A percentile compares a stretch with the other conserved stretches of the same genome.
phyloP scores from a whole-genome alignment of 1,284 basidiomycete genomes.

The Neolentinus lepideus region DNA sequence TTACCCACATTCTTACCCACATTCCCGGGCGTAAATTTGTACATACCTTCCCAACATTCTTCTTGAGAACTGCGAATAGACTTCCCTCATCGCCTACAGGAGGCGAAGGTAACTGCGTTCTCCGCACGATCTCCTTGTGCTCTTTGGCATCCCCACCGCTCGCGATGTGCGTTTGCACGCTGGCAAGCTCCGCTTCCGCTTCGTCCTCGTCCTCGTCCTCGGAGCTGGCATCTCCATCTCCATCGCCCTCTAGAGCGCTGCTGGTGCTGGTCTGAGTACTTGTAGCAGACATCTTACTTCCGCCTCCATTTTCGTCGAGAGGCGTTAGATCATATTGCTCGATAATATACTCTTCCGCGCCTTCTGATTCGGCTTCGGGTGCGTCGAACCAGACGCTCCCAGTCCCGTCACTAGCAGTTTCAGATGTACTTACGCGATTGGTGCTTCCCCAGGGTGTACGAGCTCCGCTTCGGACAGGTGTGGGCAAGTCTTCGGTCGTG shows the following conservation, averaged over 20 bases:
- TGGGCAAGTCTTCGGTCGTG: slow-evolving; percentile 19
- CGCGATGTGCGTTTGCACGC: slow-evolving; percentile 5
- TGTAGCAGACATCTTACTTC: slow-evolving; percentile 24
- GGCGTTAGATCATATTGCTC: slow-evolving; percentile 34
- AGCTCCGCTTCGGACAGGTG: slow-evolving; percentile 18
- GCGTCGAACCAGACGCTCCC: slow-evolving; percentile 72
- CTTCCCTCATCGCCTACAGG: slow-evolving; percentile 82
- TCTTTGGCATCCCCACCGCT: slow-evolving; percentile 13
- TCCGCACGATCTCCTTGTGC: slow-evolving; percentile 34
- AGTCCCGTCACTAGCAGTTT: slow-evolving; percentile 45
- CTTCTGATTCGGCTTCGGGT: slow-evolving; percentile 38
- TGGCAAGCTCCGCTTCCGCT: slow-evolving; percentile 12
- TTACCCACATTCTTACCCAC: background rate
- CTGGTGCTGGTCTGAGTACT: slow-evolving; percentile 26
- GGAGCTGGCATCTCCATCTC: slow-evolving; percentile 1
- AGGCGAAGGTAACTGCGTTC: slow-evolving; percentile 59
- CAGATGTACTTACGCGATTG: slow-evolving; percentile 43
- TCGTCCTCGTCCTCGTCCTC: slow-evolving; percentile 8
- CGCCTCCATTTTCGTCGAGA: slow-evolving; percentile 37
- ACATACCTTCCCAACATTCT: slow-evolving; percentile 84
- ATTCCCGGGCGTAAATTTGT: background rate
- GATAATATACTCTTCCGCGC: slow-evolving; percentile 64
- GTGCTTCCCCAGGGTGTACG: slow-evolving; percentile 15
- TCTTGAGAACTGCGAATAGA: slow-evolving; percentile 81
- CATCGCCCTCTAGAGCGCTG: slow-evolving; percentile 2